A percentile compares a stretch with the other conserved stretches of the same genome.
Evolutionary conservation across 2,329 filamentous ascomycete genomes (phyloP).

Genomic region (Leptographium wingfieldii): DNA sequence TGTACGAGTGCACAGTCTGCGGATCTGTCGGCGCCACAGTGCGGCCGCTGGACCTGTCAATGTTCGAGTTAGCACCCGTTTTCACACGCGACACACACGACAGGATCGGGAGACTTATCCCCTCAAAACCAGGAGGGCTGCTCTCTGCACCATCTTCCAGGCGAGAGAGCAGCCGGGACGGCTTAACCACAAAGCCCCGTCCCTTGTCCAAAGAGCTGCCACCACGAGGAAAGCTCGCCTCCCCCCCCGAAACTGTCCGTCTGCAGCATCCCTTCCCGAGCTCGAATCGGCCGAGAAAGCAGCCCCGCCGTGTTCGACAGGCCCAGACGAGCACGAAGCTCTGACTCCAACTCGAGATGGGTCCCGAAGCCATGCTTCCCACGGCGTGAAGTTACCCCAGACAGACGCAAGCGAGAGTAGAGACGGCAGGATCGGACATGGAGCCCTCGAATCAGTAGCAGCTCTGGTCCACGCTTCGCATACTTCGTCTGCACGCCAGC

Average conservation of each 20-base stretch:
- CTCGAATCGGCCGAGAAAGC: background rate
- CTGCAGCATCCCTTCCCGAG: constrained; percentile 6
- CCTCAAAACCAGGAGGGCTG: constrained; percentile 29
- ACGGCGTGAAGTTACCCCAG: background rate
- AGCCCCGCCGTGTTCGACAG: constrained; percentile 8
- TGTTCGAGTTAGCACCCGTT: too few species aligned
- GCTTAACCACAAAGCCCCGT: constrained; percentile 23
- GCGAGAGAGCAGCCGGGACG: constrained; percentile 36
- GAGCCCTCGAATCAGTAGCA: background rate
- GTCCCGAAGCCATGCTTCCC: constrained; percentile 43
- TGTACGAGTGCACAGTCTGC: too few species aligned
- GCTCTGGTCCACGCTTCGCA: background rate
- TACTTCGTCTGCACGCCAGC: background rate
- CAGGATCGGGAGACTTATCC: constrained; percentile 32
- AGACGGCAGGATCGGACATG: constrained; percentile 2
- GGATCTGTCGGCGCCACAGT: too few species aligned
- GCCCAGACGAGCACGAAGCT: constrained; percentile 76
- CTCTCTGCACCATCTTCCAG: constrained; percentile 35
- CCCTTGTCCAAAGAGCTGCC: constrained; percentile 18
- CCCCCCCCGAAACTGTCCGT: constrained; percentile 3
- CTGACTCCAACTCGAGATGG: constrained; percentile 91
- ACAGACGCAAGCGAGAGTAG: constrained; percentile 7
- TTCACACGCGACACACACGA: background rate
- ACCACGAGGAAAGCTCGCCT: background rate
- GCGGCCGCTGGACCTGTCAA: too few species aligned